Percentiles rank a stretch among this genome's conserved stretches.
Conservation (phyloP, 441 rosid species). For the Breynia disticha region DNA sequence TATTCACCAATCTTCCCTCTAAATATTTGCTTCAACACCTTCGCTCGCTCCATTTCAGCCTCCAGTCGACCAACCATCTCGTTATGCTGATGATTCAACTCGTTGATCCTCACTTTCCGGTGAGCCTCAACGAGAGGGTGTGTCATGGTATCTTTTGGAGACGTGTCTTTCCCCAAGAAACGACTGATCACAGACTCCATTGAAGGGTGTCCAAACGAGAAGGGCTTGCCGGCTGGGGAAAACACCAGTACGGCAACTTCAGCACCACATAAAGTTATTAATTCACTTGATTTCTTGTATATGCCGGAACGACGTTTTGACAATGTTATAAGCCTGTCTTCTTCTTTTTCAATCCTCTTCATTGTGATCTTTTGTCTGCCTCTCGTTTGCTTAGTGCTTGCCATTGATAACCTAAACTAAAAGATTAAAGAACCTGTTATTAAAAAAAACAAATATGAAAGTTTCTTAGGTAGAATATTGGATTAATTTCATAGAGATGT, state of each 20-base stretch:
- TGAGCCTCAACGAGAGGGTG: constrained; percentile 17
- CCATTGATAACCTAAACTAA: neutral
- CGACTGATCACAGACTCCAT: constrained; percentile 15
- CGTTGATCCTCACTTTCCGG: constrained; percentile 7
- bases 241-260: constrained; percentile 17
- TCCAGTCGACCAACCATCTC: constrained; percentile 12
- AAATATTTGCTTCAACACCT: constrained; percentile 1
- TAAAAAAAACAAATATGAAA: no score
- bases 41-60: constrained; percentile 8
- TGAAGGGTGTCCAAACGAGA: constrained; percentile 22
- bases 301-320: constrained; percentile 24
- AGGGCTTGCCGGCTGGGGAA: constrained; percentile 26
- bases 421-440: no score
- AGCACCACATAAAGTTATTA: constrained; percentile 18
- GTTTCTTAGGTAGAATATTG: no score
- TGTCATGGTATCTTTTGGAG: neutral
- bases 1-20: neutral
- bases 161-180: neutral
- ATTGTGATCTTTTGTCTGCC: constrained; percentile 24
- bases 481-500: no score
- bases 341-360: constrained; percentile 16
- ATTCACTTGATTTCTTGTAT: constrained; percentile 29
- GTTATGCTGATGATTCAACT: constrained; percentile 9
- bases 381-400: constrained; percentile 10
- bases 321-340: constrained; percentile 17